Evolutionary conservation across 169 alveolate species (phyloP).

Genomic region (Babesia ovis): DNA sequence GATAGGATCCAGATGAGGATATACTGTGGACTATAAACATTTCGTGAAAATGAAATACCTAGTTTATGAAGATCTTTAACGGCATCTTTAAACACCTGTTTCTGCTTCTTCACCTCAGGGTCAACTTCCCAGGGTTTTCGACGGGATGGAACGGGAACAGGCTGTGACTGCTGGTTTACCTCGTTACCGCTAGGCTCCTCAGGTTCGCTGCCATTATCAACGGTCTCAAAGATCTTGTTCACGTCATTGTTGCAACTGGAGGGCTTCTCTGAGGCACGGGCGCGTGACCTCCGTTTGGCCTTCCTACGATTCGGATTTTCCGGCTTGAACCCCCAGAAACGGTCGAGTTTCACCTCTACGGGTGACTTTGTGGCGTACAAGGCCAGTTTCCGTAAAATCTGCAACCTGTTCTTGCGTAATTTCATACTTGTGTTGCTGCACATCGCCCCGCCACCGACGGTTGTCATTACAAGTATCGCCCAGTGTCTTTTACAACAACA

Average conservation of each 20-base stretch:
- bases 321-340: conserved; percentile 62
- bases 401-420: conserved; percentile 23
- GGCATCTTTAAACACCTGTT: conserved; percentile 42
- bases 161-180: neutral
- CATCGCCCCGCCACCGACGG: conserved; percentile 8
- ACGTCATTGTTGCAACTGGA: neutral
- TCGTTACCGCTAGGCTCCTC: neutral
- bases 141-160: neutral
- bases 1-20: conserved; percentile 67
- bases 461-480: neutral
- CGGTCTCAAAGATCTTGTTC: neutral
- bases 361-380: conserved; percentile 39
- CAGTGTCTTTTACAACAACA: neutral
- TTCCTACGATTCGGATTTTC: conserved; percentile 7
- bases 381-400: conserved; percentile 28
- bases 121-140: conserved; percentile 37
- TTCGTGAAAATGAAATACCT: conserved; percentile 9
- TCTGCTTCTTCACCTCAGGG: conserved; percentile 30
- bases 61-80: conserved; percentile 53
- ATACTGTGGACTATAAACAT: conserved; percentile 19
- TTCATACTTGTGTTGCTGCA: conserved; percentile 14
- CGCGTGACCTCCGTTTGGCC: neutral
- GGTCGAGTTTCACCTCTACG: conserved; percentile 43
- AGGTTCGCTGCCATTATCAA: conserved; percentile 7
- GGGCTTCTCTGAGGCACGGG: neutral